phyloP scores from a whole-genome alignment of 805 yeast species.

The Vanderwaltozyma verrucispora region DNA sequence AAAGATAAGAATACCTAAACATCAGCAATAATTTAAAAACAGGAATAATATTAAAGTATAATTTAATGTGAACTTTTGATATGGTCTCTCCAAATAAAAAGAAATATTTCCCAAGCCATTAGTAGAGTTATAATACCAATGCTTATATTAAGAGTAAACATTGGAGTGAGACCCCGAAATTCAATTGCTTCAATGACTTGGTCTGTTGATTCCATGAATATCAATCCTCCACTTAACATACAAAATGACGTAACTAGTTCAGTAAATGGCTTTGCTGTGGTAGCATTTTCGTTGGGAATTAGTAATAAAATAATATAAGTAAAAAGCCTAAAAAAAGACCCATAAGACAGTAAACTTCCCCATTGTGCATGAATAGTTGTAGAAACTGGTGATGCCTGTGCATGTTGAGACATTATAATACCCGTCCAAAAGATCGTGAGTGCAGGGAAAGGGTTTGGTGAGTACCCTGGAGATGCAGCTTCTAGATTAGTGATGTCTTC shows the following conservation, averaged over 20 bases:
- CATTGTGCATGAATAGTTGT: slow-evolving; percentile 82
- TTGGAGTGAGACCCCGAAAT: slow-evolving; percentile 70
- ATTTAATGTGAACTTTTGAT: slow-evolving; percentile 14
- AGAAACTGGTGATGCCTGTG: slow-evolving; percentile 69
- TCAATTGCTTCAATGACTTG: slow-evolving; percentile 75
- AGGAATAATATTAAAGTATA: too few relatives aligned
- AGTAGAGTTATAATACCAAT: slow-evolving; percentile 68
- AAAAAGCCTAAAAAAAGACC: slow-evolving; percentile 62
- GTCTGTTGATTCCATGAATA: slow-evolving; percentile 87
- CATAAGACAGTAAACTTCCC: slow-evolving; percentile 81
- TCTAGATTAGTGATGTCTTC: too few relatives aligned
- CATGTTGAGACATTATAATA: slow-evolving; percentile 86
- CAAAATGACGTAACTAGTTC: slow-evolving; percentile 75
- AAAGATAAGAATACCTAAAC: too few relatives aligned
- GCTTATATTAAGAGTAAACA: slow-evolving; percentile 84
- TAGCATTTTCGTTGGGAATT: slow-evolving; percentile 25
- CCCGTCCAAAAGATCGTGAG: slow-evolving; percentile 96
- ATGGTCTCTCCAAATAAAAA: slow-evolving; percentile 54
- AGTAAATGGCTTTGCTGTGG: slow-evolving; percentile 70
- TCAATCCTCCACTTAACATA: slow-evolving; percentile 76
- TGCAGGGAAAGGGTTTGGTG: slow-evolving; percentile 92
- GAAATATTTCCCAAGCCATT: slow-evolving; percentile 80
- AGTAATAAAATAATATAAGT: slow-evolving; percentile 51
- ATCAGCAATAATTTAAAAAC: too few relatives aligned
- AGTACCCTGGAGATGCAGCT: slow-evolving; percentile 57